phyloP scores from a whole-genome alignment of 805 yeast genomes.

The Zygoascus bituminiphila region DNA sequence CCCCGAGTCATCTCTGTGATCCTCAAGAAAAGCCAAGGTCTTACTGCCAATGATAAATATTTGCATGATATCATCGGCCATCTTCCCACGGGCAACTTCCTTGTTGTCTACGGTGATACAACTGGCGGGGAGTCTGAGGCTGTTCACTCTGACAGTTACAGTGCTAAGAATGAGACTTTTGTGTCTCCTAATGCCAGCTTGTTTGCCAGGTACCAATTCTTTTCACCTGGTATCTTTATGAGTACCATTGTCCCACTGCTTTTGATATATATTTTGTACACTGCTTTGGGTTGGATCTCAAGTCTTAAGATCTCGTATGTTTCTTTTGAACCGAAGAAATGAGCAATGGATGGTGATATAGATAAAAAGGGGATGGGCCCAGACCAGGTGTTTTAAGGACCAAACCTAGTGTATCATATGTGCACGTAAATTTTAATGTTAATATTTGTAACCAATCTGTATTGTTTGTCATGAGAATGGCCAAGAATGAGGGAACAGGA shows the following conservation, averaged over 20 bases:
- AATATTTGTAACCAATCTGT: too few species aligned
- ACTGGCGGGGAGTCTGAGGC: not conserved
- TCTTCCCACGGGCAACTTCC: slow-evolving; percentile 28
- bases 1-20: slow-evolving; percentile 56
- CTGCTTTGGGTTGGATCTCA: slow-evolving; percentile 65
- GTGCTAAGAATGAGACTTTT: not conserved
- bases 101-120: slow-evolving; percentile 24
- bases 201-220: slow-evolving; percentile 59
- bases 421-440: too few species aligned
- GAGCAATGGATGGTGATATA: not conserved
- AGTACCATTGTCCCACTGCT: slow-evolving; percentile 57
- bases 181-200: slow-evolving; percentile 26
- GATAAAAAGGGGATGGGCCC: too few species aligned
- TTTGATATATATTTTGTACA: slow-evolving; percentile 46
- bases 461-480: too few species aligned
- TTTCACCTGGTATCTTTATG: slow-evolving; percentile 78
- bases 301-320: slow-evolving; percentile 70
- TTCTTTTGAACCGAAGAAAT: slow-evolving; percentile 49
- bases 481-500: too few species aligned
- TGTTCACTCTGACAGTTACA: not conserved
- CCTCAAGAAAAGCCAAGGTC: slow-evolving; percentile 30
- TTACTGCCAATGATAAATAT: slow-evolving; percentile 21
- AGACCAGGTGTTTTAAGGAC: too few species aligned
- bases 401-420: too few species aligned
- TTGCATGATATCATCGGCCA: slow-evolving; percentile 23